Evolutionary conservation across 257 asterid species (phyloP), one percentile per base, ranked within the genome.

Genomic region (Nicotiana noctiflora): DNA sequence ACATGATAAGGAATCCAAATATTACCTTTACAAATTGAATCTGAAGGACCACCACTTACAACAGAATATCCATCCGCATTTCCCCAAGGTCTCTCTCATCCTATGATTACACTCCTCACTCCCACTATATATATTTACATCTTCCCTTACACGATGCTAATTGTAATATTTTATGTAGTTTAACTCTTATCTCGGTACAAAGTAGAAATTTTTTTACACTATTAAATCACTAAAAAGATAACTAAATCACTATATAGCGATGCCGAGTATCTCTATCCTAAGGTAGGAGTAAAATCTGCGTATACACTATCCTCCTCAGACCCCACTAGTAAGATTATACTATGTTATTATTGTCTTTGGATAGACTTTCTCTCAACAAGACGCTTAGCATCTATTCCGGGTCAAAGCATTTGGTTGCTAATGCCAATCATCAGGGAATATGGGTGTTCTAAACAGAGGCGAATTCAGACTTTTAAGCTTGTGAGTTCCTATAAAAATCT

Each of bases 41-140:
- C 34, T 25, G 65, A 34, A 84, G 86, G 89, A 80, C 88, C 88
- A 81, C 88, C 84, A 83, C 68, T 70, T 34, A 64, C 68, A 66
- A 61, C 79, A 83, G 37, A 72, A 46, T 72, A 72, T 72, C 40
- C 84, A 83, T 60, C 37, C 23, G 49, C 80, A 49, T 60, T 82
- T 82, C 27, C 56, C 8, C 53, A 11, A 65, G 80, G 80, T 82
- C 87, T 53, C 49, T 77, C 57, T 82, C 80, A 21, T 60, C 79
- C 29, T 40, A 62, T 86, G 37, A 37, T 67, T 72, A 27, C 51
- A 57, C 46, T 75, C 70, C 17, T 44, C 40, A 57, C 55, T 75
- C 70, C 12, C 51, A 76, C 74, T 70, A 44, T 7, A 23, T 63
- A 44, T 7, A 23, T 19, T 79, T 59, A 25, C 52, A 17, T 52